Evolutionary conservation across 306 rosid genomes (phyloP), one percentile per base, ranked within the genome.

Genomic region (Oemleria cerasiformis): DNA sequence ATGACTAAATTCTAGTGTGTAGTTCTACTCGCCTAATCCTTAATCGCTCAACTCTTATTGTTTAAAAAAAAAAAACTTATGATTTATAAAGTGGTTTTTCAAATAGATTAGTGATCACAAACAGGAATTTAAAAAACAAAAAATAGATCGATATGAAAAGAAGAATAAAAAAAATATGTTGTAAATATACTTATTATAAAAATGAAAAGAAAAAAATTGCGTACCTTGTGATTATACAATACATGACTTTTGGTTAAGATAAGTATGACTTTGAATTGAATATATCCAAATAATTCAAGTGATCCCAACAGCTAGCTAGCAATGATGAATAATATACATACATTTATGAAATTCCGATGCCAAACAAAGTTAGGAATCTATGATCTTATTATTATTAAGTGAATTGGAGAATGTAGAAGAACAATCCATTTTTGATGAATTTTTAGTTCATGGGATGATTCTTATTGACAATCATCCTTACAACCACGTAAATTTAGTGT

Each of bases 401-500:
- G 84, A 77, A 79, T 67, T 78, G 68, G 81, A 67, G 86, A 81
- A 83, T 86, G 72, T 72, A 76, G 64, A 56, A 78, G 90, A 82
- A 81, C 75, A 84, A 86, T 82, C 72, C 80, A 59, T 78, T 75
- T 62, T 77, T 62, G 67, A 70, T 41, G 65, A 65, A 61, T 68
- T 68, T 65, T 57, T 50, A 79, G 77, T 77, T 79, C 36, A 2
- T 30, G 36, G 36, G 63, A 50, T 56, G 88, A 86, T 87, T 87
- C 96, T 78, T 57, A 72, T 76, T 60, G 73, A 60, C 79, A 79
- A 82, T 67, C 57, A 45, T 4, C 70, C 75, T 82, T 87, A 83
- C 77, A 38, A 82, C 90, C 92, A 3, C 92, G 83, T 82, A 83
- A 80, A 82, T 74, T 84, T 80, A 74, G 55, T 86, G 77, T 63